A percentile compares a stretch with the other conserved stretches of the same genome.
phyloP scores from a whole-genome alignment of 2,329 filamentous ascomycete species.

The Sarocladiaceae sp. region DNA sequence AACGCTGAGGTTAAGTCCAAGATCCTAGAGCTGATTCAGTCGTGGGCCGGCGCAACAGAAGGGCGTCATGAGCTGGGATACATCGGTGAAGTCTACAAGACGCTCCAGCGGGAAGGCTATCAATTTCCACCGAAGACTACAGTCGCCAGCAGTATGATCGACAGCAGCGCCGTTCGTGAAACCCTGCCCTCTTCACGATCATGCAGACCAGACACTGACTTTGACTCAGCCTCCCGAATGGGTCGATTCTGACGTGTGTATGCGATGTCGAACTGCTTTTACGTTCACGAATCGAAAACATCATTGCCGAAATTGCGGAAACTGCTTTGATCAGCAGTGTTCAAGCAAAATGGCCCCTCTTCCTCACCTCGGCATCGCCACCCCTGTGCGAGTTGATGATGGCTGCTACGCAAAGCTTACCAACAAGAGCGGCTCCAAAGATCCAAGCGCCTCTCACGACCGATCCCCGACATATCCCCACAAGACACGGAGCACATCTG shows the following conservation, averaged over 20 bases:
- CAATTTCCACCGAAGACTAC: conserved; percentile 81
- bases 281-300: conserved; percentile 98
- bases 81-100: conserved; percentile 80
- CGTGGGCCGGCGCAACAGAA: conserved; percentile 86
- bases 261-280: conserved; percentile 92
- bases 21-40: conserved; percentile 89
- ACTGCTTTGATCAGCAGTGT: conserved; percentile 93
- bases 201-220: neutral
- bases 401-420: conserved; percentile 88
- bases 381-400: conserved; percentile 90
- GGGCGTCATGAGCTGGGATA: conserved; percentile 77
- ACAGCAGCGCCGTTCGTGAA: conserved; percentile 79
- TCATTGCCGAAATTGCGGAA: conserved; percentile 95
- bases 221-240: conserved; percentile 76
- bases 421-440: conserved; percentile 50
- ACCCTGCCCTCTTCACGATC: neutral
- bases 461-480: conserved; percentile 44
- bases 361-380: conserved; percentile 86
- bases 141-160: conserved; percentile 94
- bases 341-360: conserved; percentile 83
- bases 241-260: conserved; percentile 96
- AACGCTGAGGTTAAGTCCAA: conserved; percentile 83
- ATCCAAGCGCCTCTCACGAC: conserved; percentile 37
- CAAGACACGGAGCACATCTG: conserved; percentile 58
- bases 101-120: conserved; percentile 77